Base-by-base conservation (phyloP, 2,329 filamentous ascomycete genomes). In the Aureobasidium vineae region DNA sequence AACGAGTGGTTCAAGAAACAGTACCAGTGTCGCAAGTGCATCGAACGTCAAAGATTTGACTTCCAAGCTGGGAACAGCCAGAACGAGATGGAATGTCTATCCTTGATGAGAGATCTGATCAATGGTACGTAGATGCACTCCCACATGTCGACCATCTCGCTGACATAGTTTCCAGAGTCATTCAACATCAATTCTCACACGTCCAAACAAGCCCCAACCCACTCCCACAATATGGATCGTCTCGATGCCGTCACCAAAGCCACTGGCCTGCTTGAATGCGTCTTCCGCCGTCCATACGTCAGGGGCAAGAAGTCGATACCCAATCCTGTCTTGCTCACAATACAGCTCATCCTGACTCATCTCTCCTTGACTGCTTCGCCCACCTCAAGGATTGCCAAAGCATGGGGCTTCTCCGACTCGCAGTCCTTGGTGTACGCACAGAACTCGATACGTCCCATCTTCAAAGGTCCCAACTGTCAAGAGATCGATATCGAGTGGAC, bases 401-500 rank as follows among this genome's bases (percentile, higher is more conserved):
- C 60, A 31, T 74, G 72, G 68, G 68, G 73, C n/a, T 80, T 84
- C 64, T 76, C 79, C 10, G 72, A 76, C 2, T 81, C 79, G 0
- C 83, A 85, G 71, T 70, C 73, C 45, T 72, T 75, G 23, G 82
- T 77, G 1, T 85, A 85, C 70, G 70, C 72, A 15, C 69, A 75
- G 5, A 70, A 73, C 1, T 68, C 68, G 1, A 54, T 63, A 0
- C 73, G 74, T 3, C 79, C 79, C 0, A 73, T 85, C 6, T 84
- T 82, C 69, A 49, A 63, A 11, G 80, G 80, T 19, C 68, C 68
- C 38, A 72, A 74, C 28, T 74, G 76, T 38, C 65, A 72, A 3
- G 68, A 76, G 1, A 70, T 85, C 60, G 81, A 84, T 68, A 73
- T 81, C 63, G 72, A 77, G 1, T 83, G 79, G 79, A 61, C 81